Conservation (phyloP, 129 eudicot species). For the Deinandra increscens region DNA sequence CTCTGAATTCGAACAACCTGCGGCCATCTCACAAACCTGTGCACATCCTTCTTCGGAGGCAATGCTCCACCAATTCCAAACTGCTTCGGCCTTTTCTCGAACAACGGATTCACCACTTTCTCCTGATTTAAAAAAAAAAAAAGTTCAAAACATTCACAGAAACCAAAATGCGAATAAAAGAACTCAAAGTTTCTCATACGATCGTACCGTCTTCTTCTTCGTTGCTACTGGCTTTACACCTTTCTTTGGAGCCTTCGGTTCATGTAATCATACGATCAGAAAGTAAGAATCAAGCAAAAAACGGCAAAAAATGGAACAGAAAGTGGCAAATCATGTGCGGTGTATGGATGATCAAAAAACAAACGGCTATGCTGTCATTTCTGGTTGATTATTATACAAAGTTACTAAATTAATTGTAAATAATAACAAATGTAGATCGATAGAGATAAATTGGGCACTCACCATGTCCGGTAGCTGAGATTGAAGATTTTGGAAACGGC, state of each 20-base stretch:
- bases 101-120: conserved; percentile 71
- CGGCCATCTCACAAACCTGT: conserved; percentile 83
- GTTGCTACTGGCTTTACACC: conserved; percentile 67
- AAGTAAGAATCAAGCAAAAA: background rate
- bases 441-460: conserved; percentile 7
- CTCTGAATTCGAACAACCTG: conserved; percentile 79
- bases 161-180: background rate
- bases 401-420: background rate
- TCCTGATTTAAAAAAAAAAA: conserved; percentile 22
- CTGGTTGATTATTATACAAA: background rate
- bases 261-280: background rate
- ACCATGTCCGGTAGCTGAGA: conserved; percentile 27
- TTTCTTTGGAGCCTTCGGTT: conserved; percentile 76
- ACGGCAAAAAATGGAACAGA: no score
- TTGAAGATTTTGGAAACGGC: conserved; percentile 38
- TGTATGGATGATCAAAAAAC: no score
- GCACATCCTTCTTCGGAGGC: conserved; percentile 86
- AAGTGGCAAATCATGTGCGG: conserved; percentile 1
- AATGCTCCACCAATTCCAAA: conserved; percentile 90
- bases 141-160: background rate
- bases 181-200: background rate
- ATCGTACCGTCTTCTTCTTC: conserved; percentile 64
- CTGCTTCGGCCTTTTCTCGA: conserved; percentile 79
- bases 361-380: background rate
- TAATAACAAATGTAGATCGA: background rate